Conservation (phyloP, 148 eudicot genomes). For the Persicaria tinctoria region DNA sequence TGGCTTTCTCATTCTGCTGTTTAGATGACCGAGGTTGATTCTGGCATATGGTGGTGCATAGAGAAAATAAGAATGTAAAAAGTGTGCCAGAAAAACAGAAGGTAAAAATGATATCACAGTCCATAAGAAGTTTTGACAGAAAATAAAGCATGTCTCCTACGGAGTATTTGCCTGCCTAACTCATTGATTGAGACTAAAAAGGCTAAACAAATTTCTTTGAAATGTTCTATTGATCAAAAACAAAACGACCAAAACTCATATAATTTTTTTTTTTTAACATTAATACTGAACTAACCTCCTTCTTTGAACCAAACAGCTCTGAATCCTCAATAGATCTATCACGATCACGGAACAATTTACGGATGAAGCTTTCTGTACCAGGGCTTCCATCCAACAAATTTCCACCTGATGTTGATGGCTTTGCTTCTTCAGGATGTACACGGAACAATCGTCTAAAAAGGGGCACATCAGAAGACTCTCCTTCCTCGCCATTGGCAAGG, state of each 20-base stretch:
- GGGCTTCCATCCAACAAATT: slow-evolving; percentile 80
- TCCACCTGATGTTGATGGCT: slow-evolving; percentile 32
- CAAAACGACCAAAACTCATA: not conserved
- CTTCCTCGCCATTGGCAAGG: slow-evolving; percentile 53
- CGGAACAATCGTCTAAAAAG: slow-evolving; percentile 79
- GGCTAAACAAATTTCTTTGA: not conserved
- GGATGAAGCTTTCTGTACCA: slow-evolving; percentile 89
- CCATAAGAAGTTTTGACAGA: not conserved
- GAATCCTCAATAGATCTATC: slow-evolving; percentile 91
- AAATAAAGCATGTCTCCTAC: not conserved
- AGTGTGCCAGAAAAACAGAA: not conserved
- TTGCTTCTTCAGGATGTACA: slow-evolving; percentile 76
- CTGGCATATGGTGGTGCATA: slow-evolving; percentile 28
- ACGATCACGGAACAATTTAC: slow-evolving; percentile 89
- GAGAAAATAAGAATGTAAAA: not conserved
- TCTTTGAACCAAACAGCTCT: slow-evolving; percentile 68
- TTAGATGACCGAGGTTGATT: slow-evolving; percentile 53
- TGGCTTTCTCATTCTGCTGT: slow-evolving; percentile 49
- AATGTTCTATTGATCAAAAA: not conserved
- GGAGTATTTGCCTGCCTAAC: not conserved
- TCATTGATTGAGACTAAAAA: not conserved
- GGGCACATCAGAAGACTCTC: slow-evolving; percentile 69
- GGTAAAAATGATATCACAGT: not conserved
- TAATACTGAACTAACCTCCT: slow-evolving; percentile 21
- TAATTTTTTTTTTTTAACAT: not conserved